Evolutionary conservation across 768 basidiomycete species (phyloP), one percentile per base, ranked within the genome.

Genomic region (Paxillus involutus): DNA sequence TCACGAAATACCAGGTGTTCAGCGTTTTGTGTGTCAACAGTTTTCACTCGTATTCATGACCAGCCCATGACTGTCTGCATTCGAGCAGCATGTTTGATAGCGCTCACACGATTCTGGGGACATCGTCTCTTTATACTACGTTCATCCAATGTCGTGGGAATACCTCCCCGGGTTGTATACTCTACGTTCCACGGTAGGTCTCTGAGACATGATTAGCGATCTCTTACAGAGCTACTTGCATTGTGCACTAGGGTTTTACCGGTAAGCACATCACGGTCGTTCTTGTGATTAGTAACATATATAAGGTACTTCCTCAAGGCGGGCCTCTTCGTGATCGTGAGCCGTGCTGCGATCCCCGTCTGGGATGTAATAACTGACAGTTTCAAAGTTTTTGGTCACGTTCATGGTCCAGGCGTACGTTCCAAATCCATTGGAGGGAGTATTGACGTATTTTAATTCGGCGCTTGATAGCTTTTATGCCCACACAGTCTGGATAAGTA

Each of bases 381-480:
- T 21, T 24, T 26, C 32, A 44, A 67, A 21, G 65, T 56, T 46
- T 36, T 49, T 37, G 11, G 30, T 61, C 43, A 54, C 58, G 2
- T 67, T 65, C 37, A 39, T 55, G 17, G 65, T 66, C 12, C 60
- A 67, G 40, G 40, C 56, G 65, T 66, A 51, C 33, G 8, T 30
- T 1, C 13, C 16, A 21, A 21, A 21, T 21, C 21, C 21, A 1
- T 21, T 21, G 21, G 21, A 21, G 21, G 21, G 21, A 2, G 3
- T 21, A 21, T 21, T 3, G 21, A 2, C 1, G 21, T 21, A 3
- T 21, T 16, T 21, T 2, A 21, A 21, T 21, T 21, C 21, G 21
- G 21, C 21, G 21, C 21, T 21, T 21, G 21, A 21, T 21, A 21
- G 21, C 21, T 21, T 21, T 21, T 21, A 21, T 21, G 21, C 21